Conservation (phyloP, 2,329 filamentous ascomycete species). For the Mycogone perniciosa region DNA sequence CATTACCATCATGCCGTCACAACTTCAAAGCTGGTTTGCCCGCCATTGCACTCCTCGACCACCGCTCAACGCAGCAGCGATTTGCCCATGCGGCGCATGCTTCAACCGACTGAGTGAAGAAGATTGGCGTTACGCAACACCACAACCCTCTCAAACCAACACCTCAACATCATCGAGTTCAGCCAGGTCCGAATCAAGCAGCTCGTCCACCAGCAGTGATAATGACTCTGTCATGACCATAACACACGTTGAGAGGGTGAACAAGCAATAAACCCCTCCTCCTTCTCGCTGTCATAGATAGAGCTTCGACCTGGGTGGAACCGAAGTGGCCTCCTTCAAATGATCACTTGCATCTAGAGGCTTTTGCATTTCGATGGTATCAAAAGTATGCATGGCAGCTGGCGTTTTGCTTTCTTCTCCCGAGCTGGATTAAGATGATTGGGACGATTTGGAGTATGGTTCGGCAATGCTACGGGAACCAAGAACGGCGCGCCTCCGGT, state of each 20-base stretch:
- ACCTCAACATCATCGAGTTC: conserved; percentile 1
- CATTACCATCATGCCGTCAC: conserved; percentile 24
- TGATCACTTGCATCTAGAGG: no score
- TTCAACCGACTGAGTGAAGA: conserved; percentile 19
- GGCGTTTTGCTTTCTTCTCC: no score
- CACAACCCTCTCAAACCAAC: not conserved
- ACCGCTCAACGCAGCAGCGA: conserved; percentile 27
- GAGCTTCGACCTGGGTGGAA: no score
- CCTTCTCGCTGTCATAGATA: no score
- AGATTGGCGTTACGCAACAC: not conserved
- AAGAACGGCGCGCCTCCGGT: no score
- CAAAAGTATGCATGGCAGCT: no score
- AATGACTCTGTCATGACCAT: not conserved
- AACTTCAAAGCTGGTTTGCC: conserved; percentile 32
- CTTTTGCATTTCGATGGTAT: no score
- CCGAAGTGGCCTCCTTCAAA: no score
- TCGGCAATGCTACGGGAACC: no score
- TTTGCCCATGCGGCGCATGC: conserved; percentile 32
- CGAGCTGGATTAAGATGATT: no score
- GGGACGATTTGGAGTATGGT: no score
- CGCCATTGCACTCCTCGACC: conserved; percentile 36
- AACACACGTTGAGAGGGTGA: not conserved
- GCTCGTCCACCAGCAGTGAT: not conserved
- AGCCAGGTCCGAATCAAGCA: not conserved
- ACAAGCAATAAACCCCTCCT: conserved; percentile 1